Conservation (phyloP, 1,284 basidiomycete species). For the Flammula alnicola region DNA sequence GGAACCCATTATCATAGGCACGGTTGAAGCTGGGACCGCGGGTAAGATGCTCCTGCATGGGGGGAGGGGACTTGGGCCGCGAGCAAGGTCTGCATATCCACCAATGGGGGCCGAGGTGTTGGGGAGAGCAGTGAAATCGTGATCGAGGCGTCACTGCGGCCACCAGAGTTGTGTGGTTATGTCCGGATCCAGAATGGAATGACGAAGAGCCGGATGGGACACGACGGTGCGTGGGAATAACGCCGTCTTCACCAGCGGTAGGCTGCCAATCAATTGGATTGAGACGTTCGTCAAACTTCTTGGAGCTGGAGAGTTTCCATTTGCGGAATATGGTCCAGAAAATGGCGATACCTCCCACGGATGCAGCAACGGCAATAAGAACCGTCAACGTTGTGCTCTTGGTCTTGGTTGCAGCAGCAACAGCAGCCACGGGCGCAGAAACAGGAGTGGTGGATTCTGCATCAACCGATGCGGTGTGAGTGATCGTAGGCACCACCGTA, state of each 20-base stretch:
- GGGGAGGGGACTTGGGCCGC: slow-evolving; percentile 66
- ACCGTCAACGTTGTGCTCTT: slow-evolving; percentile 73
- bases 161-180: slow-evolving; percentile 37
- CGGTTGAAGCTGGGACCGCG: slow-evolving; percentile 49
- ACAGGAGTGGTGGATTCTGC: slow-evolving; percentile 24
- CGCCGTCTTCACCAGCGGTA: slow-evolving; percentile 47
- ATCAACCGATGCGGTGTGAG: slow-evolving; percentile 28
- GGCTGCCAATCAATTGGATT: slow-evolving; percentile 86
- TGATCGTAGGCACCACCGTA: slow-evolving; percentile 28
- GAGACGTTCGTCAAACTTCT: slow-evolving; percentile 81
- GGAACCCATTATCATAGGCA: slow-evolving; percentile 61
- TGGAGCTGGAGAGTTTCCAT: slow-evolving; percentile 85
- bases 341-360: slow-evolving; percentile 68
- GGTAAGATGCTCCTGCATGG: slow-evolving; percentile 59
- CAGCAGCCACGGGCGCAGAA: slow-evolving; percentile 25
- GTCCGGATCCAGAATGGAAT: slow-evolving; percentile 66
- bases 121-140: slow-evolving; percentile 80
- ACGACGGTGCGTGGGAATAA: slow-evolving; percentile 55
- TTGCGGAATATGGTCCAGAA: slow-evolving; percentile 91
- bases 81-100: slow-evolving; percentile 79
- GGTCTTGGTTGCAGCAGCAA: slow-evolving; percentile 49
- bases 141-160: slow-evolving; percentile 49
- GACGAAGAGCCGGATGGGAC: slow-evolving; percentile 64
- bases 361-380: slow-evolving; percentile 73
- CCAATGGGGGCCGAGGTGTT: slow-evolving; percentile 61